Evolutionary conservation across 225 moss, liverwort and hornwort genomes (phyloP), one percentile per base, ranked within the genome.

Genomic region (Climacium dendroides): DNA sequence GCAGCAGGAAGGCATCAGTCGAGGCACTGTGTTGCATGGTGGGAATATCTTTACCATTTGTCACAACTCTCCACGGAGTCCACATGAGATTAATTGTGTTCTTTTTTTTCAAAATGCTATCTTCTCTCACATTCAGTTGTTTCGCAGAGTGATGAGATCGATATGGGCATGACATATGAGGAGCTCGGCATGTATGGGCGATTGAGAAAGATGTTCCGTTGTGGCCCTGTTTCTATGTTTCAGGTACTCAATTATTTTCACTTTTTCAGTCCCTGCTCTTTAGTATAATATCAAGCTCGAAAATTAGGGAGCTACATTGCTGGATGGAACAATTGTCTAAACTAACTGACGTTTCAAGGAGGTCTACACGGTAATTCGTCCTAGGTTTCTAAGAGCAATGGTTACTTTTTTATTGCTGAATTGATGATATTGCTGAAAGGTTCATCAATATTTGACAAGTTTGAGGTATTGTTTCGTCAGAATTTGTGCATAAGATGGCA

Each of bases 121-220:
- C 61, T 63, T 80, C 58, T 81, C 87, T 88, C 37, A 89, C 64
- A 13, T 74, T 57, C 34, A 34, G 64, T 88, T 76, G 34, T 83
- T 79, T 88, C 45, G 57, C 95, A 98, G 93, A 85, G 83, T 87
- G 97, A 98, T 88, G 97, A 98, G 89, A 81, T 85, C 26, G 97
- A 98, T 66, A 98, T 98, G 98, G 98, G 96, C 67, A 98, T 97
- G 97, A 97, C 97, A 25, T 97, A 97, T 79, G 95, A 97, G 84
- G 98, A 97, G 91, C 98, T 97, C 39, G 95, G 96, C 41, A 97
- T 99, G 93, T 99, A 96, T 89, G 98, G 98, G 35, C 95, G 96
- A 64, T 84, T 99, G 89, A 91, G 96, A 80, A 97, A 95, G 88
- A 91, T 95, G 26, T 96, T 98, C 80, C 91, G 93, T 45, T 96